Conservation (phyloP, 23 red algal genomes). For the Chondrus crispus region DNA sequence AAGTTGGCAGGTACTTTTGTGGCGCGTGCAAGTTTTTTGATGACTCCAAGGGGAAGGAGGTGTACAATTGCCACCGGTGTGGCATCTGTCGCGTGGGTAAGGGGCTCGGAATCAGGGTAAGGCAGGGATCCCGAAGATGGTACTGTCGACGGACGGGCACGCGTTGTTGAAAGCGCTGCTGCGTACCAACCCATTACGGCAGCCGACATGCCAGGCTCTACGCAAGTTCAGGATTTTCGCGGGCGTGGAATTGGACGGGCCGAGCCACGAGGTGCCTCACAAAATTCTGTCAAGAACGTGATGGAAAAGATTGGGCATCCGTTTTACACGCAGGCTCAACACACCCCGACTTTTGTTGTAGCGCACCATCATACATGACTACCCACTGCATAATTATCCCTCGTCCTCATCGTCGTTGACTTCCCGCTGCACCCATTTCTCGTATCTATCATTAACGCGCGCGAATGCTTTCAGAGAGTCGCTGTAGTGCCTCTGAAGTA, state of each 20-base stretch:
- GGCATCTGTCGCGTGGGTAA: constrained; percentile 95
- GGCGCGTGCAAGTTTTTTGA: constrained; percentile 61
- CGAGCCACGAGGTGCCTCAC: constrained; percentile 7
- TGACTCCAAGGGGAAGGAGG: constrained; percentile 22
- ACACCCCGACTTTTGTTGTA: too few relatives aligned
- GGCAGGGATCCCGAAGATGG: constrained; percentile 34
- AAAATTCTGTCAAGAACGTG: constrained; percentile 37
- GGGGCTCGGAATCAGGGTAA: constrained; percentile 83
- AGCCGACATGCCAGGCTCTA: constrained; percentile 29
- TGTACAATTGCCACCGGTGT: constrained; percentile 81
- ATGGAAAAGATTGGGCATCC: constrained; percentile 62
- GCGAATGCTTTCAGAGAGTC: too few relatives aligned
- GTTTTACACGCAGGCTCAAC: too few relatives aligned
- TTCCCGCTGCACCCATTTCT: too few relatives aligned
- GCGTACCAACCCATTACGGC: constrained; percentile 24
- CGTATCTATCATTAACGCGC: too few relatives aligned
- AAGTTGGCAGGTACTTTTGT: constrained; percentile 76
- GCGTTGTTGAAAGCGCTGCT: constrained; percentile 29
- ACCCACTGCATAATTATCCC: too few relatives aligned
- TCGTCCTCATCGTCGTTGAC: too few relatives aligned
- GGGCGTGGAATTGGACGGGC: constrained; percentile 41
- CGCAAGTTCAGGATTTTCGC: constrained; percentile 51
- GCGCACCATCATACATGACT: too few relatives aligned
- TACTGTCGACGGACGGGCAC: constrained; percentile 12
- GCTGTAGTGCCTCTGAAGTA: too few relatives aligned